A percentile compares a stretch with the other conserved stretches of the same genome.
These are phyloP conservation scores for Vinca minor DNA, from an alignment of 257 asterid species.

Conservation along the genomic window DNA sequence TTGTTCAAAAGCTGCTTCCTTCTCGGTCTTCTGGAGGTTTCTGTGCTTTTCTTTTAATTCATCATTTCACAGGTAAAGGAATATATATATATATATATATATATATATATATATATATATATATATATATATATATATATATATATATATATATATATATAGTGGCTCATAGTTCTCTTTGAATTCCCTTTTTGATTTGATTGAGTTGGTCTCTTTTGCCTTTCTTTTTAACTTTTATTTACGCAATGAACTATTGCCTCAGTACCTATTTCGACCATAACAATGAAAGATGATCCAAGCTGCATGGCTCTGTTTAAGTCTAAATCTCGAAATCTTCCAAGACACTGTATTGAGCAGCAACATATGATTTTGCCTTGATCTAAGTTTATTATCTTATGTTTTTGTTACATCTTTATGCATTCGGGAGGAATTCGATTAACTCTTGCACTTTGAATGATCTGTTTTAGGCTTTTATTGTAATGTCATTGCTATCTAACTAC, in stretches of 20 bases:
- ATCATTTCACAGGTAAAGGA: neutral
- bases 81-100: constrained; percentile 2
- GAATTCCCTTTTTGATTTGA: neutral
- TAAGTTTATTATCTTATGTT: neutral
- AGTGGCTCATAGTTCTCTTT: neutral
- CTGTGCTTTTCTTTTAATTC: constrained; percentile 1
- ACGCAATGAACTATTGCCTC: neutral
- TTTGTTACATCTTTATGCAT: neutral
- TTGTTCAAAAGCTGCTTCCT: neutral
- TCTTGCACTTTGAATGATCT: neutral
- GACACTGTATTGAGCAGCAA: neutral
- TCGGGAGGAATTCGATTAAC: neutral
- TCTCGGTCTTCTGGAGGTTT: neutral
- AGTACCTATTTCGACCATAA: neutral
- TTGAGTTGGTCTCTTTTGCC: neutral
- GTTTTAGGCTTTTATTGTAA: neutral
- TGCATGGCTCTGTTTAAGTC: constrained; percentile 2
- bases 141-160: constrained; percentile 1
- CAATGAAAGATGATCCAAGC: neutral
- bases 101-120: neutral
- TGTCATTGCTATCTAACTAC: neutral
- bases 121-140: neutral
- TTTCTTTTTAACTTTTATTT: neutral
- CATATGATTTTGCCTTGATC: neutral
- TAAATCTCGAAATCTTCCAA: constrained; percentile 4